phyloP scores from a whole-genome alignment of 2,329 filamentous ascomycete genomes.

The Botryosphaeria agaves region DNA sequence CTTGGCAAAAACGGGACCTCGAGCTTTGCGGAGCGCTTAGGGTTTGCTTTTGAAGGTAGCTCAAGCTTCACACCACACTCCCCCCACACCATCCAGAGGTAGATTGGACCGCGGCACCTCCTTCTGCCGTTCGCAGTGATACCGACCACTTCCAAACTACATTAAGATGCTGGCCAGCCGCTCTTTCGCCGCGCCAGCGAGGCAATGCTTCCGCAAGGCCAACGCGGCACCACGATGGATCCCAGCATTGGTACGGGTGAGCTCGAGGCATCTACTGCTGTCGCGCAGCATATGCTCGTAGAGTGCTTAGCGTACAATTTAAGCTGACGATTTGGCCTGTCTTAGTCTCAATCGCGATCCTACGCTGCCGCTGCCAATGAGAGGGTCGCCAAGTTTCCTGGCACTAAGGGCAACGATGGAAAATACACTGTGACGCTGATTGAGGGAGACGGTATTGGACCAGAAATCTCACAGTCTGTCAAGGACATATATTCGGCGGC shows the following conservation, averaged over 20 bases:
- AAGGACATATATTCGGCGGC: conserved; percentile 98
- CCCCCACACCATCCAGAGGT: too few species aligned
- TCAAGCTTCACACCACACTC: too few species aligned
- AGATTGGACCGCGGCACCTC: too few species aligned
- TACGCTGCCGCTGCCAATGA: conserved; percentile 46
- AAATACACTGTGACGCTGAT: conserved; percentile 95
- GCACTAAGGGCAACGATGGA: conserved; percentile 75
- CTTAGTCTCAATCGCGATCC: conserved; percentile 14
- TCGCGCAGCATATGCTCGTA: conserved; percentile 2
- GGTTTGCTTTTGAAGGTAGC: too few species aligned
- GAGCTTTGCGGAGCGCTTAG: too few species aligned
- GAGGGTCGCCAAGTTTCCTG: conserved; percentile 83
- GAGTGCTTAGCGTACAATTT: not conserved
- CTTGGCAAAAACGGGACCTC: too few species aligned
- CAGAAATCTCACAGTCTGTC: conserved; percentile 92
- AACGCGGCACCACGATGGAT: conserved; percentile 27
- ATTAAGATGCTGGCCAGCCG: conserved; percentile 67
- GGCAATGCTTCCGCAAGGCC: conserved; percentile 61
- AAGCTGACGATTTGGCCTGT: conserved; percentile 1
- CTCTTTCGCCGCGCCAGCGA: conserved; percentile 56
- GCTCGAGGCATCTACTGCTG: conserved; percentile 3
- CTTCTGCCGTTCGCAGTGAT: too few species aligned
- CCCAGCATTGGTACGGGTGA: conserved; percentile 13
- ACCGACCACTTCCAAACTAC: too few species aligned
- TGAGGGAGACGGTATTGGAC: conserved; percentile 96